These are phyloP conservation scores for Tephrocybe sp. DNA, from an alignment of 768 basidiomycete genomes.

Conservation along the genomic window DNA sequence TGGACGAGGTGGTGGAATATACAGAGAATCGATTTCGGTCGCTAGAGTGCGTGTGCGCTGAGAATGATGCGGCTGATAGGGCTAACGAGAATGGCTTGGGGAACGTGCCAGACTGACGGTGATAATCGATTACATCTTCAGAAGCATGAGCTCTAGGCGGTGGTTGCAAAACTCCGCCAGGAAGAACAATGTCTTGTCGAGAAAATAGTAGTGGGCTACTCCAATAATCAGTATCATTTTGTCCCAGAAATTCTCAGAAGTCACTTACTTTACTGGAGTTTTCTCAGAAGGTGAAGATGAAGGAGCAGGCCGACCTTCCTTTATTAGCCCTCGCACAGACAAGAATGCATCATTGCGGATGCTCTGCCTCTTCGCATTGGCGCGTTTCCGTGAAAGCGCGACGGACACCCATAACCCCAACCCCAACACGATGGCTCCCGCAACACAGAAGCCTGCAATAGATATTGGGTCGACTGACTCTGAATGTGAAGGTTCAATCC, in stretches of 20 bases:
- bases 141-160: constrained; percentile 25
- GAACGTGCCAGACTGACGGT: constrained; percentile 40
- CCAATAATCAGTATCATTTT: background rate
- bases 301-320: constrained; percentile 22
- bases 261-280: constrained; percentile 3
- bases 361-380: constrained; percentile 34
- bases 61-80: constrained; percentile 24
- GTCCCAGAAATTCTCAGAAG: constrained; percentile 14
- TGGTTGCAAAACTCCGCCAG: constrained; percentile 43
- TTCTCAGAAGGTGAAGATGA: background rate
- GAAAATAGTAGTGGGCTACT: constrained; percentile 31
- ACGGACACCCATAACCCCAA: constrained; percentile 44
- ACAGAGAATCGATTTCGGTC: constrained; percentile 25
- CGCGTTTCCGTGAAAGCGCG: constrained; percentile 40
- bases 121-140: constrained; percentile 44
- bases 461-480: constrained; percentile 31
- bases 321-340: constrained; percentile 47
- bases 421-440: constrained; percentile 37
- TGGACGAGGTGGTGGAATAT: background rate
- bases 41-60: constrained; percentile 11
- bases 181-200: constrained; percentile 40
- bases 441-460: constrained; percentile 53
- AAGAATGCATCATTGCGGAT: constrained; percentile 43
- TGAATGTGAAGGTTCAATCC: constrained; percentile 10
- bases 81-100: constrained; percentile 46